These are phyloP conservation scores for Septoria petroselini DNA, from an alignment of 2,329 filamentous ascomycete species.

Conservation along the genomic window DNA sequence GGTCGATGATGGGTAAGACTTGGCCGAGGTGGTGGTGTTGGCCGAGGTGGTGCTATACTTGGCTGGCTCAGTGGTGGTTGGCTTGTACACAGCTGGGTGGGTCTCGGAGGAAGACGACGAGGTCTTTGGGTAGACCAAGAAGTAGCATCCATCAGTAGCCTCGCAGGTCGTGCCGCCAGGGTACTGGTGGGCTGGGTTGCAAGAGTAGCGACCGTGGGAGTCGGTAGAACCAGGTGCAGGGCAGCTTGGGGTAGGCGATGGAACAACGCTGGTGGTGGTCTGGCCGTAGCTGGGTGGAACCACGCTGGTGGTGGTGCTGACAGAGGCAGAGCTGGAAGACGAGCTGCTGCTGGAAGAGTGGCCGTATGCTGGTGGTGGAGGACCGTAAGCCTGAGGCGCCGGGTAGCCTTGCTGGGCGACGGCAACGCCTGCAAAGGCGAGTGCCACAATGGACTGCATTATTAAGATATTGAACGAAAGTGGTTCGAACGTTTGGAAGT, in stretches of 20 bases:
- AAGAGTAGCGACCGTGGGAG: slow-evolving; percentile 7
- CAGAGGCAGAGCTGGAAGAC: neutral
- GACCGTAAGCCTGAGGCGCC: neutral
- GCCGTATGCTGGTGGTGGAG: slow-evolving; percentile 2
- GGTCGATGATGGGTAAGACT: slow-evolving; percentile 4
- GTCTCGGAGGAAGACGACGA: neutral
- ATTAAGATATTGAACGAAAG: slow-evolving; percentile 12
- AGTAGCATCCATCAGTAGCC: slow-evolving; percentile 17
- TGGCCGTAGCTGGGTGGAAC: slow-evolving; percentile 4
- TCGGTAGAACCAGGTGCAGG: slow-evolving; percentile 5
- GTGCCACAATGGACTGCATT: slow-evolving; percentile 15
- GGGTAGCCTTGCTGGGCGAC: slow-evolving; percentile 11
- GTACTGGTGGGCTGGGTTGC: slow-evolving; percentile 23
- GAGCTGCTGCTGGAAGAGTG: neutral
- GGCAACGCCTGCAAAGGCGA: slow-evolving; percentile 14
- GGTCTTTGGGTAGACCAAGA: slow-evolving; percentile 14
- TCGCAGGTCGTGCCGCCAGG: slow-evolving; percentile 22
- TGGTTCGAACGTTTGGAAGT: slow-evolving; percentile 7
- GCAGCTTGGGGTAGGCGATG: slow-evolving; percentile 8
- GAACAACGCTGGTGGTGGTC: neutral
- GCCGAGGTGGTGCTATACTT: no score
- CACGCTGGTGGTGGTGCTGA: neutral
- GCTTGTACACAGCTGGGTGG: neutral
- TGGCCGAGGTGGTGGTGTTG: no score
- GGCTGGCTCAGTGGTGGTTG: neutral